These are phyloP conservation scores for Paramecium biaurelia DNA, from an alignment of 73 alveolate genomes.

Conservation along the genomic window DNA sequence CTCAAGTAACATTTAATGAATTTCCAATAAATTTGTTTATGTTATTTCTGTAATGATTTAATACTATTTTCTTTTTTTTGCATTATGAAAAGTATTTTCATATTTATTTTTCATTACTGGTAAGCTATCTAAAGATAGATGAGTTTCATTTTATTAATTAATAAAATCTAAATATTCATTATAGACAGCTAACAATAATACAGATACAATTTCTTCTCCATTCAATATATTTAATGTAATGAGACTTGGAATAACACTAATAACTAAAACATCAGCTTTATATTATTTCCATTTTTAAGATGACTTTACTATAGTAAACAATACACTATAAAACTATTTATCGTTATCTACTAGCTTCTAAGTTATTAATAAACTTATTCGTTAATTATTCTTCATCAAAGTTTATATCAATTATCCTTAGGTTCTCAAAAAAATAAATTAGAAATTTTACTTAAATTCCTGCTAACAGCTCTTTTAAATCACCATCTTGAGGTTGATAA, in stretches of 20 bases:
- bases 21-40: neutral
- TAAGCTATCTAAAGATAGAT: neutral
- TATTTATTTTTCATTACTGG: neutral
- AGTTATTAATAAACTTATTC: neutral
- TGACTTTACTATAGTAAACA: neutral
- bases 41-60: neutral
- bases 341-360: neutral
- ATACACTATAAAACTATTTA: neutral
- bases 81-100: neutral
- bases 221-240: neutral
- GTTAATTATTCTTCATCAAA: neutral
- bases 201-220: neutral
- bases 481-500: neutral
- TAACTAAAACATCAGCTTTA: neutral
- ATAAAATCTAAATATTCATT: neutral
- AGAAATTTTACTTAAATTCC: neutral
- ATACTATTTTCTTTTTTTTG: neutral
- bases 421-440: neutral
- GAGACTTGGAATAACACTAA: neutral
- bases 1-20: neutral
- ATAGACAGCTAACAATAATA: neutral
- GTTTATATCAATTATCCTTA: neutral
- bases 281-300: slow-evolving; percentile 5
- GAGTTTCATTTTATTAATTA: neutral
- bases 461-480: neutral